Evolutionary conservation across 1,284 basidiomycete genomes (phyloP).

Genomic region (Pseudozyma sp.): DNA sequence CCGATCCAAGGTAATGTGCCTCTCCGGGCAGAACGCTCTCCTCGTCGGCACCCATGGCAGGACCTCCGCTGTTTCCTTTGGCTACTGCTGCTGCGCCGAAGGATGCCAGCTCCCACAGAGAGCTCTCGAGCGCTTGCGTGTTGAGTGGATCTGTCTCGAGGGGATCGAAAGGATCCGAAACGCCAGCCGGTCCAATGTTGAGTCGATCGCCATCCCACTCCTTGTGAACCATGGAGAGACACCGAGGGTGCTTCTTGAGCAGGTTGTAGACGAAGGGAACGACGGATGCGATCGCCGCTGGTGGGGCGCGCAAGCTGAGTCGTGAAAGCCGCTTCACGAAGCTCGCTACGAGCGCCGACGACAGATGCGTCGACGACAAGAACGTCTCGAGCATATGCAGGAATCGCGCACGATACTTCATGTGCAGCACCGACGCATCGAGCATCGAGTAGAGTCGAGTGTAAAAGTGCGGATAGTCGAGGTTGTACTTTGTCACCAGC

Average conservation of each 20-base stretch:
- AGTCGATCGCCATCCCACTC: constrained; percentile 61
- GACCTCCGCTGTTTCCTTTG: constrained; percentile 22
- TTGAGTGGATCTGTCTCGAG: constrained; percentile 79
- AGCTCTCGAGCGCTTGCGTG: constrained; percentile 84
- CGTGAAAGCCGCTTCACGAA: constrained; percentile 92
- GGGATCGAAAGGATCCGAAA: constrained; percentile 74
- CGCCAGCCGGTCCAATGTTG: constrained; percentile 55
- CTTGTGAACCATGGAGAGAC: constrained; percentile 91
- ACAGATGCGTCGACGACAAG: constrained; percentile 89
- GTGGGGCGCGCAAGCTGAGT: constrained; percentile 84
- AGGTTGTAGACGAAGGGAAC: constrained; percentile 96
- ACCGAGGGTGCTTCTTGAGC: constrained; percentile 87
- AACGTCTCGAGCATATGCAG: constrained; percentile 92
- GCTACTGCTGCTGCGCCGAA: constrained; percentile 71
- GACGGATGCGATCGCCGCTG: constrained; percentile 87
- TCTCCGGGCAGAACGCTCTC: constrained; percentile 61
- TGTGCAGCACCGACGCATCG: constrained; percentile 80
- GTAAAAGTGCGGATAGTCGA: constrained; percentile 97
- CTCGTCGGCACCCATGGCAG: constrained; percentile 20
- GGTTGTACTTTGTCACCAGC: constrained; percentile 90
- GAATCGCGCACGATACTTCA: constrained; percentile 92
- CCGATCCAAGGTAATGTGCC: constrained; percentile 84
- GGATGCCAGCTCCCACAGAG: constrained; percentile 89
- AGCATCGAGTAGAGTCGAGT: constrained; percentile 90
- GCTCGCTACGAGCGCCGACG: constrained; percentile 87